Base-by-base conservation (phyloP, 176 grass and related monocot species). In the Pontederia crassipes region DNA sequence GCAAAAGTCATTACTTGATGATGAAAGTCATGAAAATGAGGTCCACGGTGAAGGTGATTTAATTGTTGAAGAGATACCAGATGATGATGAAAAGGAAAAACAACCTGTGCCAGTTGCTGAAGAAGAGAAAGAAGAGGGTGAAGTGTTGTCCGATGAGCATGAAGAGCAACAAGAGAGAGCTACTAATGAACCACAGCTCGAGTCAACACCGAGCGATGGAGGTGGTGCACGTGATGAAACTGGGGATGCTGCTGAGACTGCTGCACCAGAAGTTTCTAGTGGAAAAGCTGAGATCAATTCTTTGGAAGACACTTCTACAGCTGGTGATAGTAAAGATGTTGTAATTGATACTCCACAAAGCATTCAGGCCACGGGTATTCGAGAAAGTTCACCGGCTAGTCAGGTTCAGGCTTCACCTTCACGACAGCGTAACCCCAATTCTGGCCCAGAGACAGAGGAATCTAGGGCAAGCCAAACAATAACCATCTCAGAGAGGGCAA, bases 81-180 rank as follows among this genome's bases (percentile, higher is more conserved):
- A 61, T 12, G 59, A 73, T 12, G 71, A 61, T 64, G 68, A 8
- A 27, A 87, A 86, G 65, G 93, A 82, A 64, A 86, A 85, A 48
- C 32, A 56, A 28, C 79, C 82, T 51, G 61, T 68, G 72, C 18
- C 77, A 60, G 57, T 61, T 57, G 60, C 76, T 0, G 87, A 86
- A 62, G 92, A 97, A 4, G 93, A 92, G 10, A 85, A 71, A 71
- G 92, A 97, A 57, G 92, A 97, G 59, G 93, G 92, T 4, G 92
- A 97, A 60, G 67, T 83, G 35, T 50, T 78, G 71, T 71, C 57
- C 0, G 87, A 88, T 48, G 93, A 98, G 57, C 71, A 76, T 35
- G 93, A 98, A 54, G 86, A 77, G 48, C 69, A 65, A 28, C 66
- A 67, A 70, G 86, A 89, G 35, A 80, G 65, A 64, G 72, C 72